phyloP scores from a whole-genome alignment of 306 rosid species.

The Fagus crenata region DNA sequence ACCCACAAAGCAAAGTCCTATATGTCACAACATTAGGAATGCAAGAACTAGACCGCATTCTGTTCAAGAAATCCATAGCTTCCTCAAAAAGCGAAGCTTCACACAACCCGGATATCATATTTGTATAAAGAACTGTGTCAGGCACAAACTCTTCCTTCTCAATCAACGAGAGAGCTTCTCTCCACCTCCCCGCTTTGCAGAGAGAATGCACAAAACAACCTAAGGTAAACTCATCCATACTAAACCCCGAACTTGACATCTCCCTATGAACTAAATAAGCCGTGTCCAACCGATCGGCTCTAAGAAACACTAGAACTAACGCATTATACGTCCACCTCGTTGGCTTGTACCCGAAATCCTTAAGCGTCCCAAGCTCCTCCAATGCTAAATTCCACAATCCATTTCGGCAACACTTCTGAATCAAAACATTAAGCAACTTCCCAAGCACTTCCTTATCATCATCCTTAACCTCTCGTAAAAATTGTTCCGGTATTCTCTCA shows the following conservation, averaged over 20 bases:
- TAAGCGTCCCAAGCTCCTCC: conserved; percentile 86
- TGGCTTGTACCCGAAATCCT: conserved; percentile 77
- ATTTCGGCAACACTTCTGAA: conserved; percentile 65
- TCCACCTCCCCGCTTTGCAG: conserved; percentile 62
- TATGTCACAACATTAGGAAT: conserved; percentile 71
- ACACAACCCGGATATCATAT: conserved; percentile 80
- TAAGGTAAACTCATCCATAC: conserved; percentile 62
- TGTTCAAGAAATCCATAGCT: conserved; percentile 64
- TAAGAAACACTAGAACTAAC: conserved; percentile 69
- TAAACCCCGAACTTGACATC: conserved; percentile 63
- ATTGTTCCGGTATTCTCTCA: conserved; percentile 46
- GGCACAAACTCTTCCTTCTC: conserved; percentile 61
- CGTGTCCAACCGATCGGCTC: conserved; percentile 61
- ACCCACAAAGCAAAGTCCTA: conserved; percentile 68
- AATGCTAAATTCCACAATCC: conserved; percentile 78
- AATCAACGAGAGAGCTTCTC: conserved; percentile 60
- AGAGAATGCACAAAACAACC: conserved; percentile 61
- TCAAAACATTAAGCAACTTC: conserved; percentile 67
- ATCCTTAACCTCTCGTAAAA: conserved; percentile 49
- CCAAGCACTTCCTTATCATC: conserved; percentile 59
- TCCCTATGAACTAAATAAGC: conserved; percentile 73
- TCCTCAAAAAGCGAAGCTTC: conserved; percentile 80
- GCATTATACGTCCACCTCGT: conserved; percentile 61
- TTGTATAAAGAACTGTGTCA: conserved; percentile 58
- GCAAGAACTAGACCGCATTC: conserved; percentile 74